A percentile compares a stretch with the other conserved stretches of the same genome.
Evolutionary conservation across 2,329 filamentous ascomycete genomes (phyloP).

Genomic region (Fusarium sp.): DNA sequence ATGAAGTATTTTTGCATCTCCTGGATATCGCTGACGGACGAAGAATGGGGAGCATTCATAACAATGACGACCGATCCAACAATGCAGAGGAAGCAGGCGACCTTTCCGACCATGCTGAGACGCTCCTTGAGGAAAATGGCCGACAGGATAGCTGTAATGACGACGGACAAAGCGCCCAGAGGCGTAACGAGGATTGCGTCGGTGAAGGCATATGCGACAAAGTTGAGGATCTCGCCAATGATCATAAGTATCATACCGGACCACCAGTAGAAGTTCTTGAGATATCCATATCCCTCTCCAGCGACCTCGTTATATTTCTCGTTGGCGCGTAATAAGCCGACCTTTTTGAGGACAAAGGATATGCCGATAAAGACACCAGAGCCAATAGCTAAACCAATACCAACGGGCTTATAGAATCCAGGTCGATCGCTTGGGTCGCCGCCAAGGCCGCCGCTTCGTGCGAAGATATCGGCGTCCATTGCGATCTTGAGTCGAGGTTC

Average conservation of each 20-base stretch:
- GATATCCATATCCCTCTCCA: conserved; percentile 95
- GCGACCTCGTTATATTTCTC: conserved; percentile 96
- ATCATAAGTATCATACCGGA: conserved; percentile 97
- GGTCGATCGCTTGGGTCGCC: conserved; percentile 55
- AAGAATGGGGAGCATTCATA: conserved; percentile 89
- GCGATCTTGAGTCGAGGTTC: conserved; percentile 10
- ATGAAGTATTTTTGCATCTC: conserved; percentile 92
- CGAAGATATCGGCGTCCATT: conserved; percentile 47
- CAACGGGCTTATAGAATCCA: conserved; percentile 82
- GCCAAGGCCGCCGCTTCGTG: conserved; percentile 36
- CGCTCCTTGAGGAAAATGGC: conserved; percentile 97
- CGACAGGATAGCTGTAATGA: conserved; percentile 90
- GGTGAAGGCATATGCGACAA: conserved; percentile 96
- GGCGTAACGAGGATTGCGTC: conserved; percentile 96
- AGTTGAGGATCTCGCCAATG: conserved; percentile 95
- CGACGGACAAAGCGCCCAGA: conserved; percentile 89
- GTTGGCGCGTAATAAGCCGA: conserved; percentile 90
- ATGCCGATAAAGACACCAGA: conserved; percentile 94
- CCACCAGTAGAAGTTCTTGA: conserved; percentile 98
- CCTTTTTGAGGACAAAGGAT: conserved; percentile 96
- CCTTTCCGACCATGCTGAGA: conserved; percentile 94
- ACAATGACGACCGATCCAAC: conserved; percentile 94
- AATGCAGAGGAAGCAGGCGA: conserved; percentile 95
- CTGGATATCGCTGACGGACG: conserved; percentile 87
- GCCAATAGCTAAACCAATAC: conserved; percentile 85